Conservation (phyloP, 768 basidiomycete genomes). For the Boletus coccyginus region DNA sequence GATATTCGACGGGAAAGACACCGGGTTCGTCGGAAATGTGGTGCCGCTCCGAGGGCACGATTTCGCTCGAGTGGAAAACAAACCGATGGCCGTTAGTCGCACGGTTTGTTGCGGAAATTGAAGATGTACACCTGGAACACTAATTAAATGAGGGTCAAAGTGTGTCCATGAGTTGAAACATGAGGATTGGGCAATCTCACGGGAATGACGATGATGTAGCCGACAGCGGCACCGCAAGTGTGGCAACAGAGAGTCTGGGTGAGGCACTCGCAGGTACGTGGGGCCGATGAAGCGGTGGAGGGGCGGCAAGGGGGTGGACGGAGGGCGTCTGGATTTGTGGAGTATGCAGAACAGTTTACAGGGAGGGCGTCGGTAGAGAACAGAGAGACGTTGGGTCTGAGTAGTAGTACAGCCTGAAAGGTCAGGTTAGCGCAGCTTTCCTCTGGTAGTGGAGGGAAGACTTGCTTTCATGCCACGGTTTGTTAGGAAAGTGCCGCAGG, state of each 20-base stretch:
- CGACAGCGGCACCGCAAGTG: constrained; percentile 69
- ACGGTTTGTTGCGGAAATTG: constrained; percentile 62
- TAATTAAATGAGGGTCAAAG: constrained; percentile 23
- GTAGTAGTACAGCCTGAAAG: constrained; percentile 73
- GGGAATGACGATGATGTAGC: constrained; percentile 79
- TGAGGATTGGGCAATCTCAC: constrained; percentile 25
- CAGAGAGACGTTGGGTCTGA: constrained; percentile 76
- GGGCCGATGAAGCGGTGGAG: constrained; percentile 27
- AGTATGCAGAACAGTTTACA: constrained; percentile 68
- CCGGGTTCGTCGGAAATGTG: constrained; percentile 65
- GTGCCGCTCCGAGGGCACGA: constrained; percentile 58
- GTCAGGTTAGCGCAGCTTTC: constrained; percentile 2
- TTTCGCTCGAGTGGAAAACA: constrained; percentile 78
- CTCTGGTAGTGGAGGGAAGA: background rate
- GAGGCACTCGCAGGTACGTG: constrained; percentile 79
- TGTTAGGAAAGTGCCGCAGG: constrained; percentile 71
- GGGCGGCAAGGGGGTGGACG: constrained; percentile 39
- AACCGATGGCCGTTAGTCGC: constrained; percentile 84
- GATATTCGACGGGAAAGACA: constrained; percentile 46
- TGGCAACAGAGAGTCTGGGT: constrained; percentile 82
- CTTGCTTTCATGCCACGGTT: constrained; percentile 84
- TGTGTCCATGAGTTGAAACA: constrained; percentile 5
- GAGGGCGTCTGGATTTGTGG: constrained; percentile 44
- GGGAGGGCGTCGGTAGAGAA: constrained; percentile 83
- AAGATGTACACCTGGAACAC: constrained; percentile 74